Evolutionary conservation across 2,329 filamentous ascomycete species (phyloP).

Genomic region (Nemania abortiva): DNA sequence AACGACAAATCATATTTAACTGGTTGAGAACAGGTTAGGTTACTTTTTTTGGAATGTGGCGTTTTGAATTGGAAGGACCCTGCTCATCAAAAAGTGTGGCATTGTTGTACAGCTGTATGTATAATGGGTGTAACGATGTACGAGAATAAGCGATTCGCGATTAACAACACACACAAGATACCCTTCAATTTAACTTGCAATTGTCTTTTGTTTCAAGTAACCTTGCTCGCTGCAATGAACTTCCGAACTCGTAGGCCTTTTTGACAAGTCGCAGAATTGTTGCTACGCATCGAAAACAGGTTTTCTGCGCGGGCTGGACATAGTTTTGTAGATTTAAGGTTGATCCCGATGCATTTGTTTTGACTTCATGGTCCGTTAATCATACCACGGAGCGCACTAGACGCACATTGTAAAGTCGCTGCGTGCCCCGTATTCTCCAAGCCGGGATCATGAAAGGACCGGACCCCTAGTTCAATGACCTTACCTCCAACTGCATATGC

Average conservation of each 20-base stretch:
- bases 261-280: neutral
- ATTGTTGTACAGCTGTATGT: neutral
- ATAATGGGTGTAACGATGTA: conserved; percentile 22
- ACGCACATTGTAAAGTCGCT: neutral
- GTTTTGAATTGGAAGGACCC: conserved; percentile 12
- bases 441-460: neutral
- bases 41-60: conserved; percentile 6
- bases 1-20: neutral
- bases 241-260: neutral
- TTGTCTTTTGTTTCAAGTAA: conserved; percentile 14
- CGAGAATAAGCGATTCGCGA: conserved; percentile 19
- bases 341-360: neutral
- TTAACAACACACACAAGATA: conserved; percentile 27
- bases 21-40: neutral
- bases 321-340: neutral
- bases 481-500: neutral
- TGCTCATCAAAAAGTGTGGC: conserved; percentile 15
- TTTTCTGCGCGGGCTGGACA: no score
- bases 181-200: conserved; percentile 31
- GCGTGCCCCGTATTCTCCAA: conserved; percentile 9
- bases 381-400: conserved; percentile 7
- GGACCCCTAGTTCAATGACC: neutral
- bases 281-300: neutral
- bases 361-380: conserved; percentile 16
- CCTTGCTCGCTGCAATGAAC: neutral